Evolutionary conservation across 805 yeast species (phyloP).

Genomic region (Nakazawaea ambrosiae): DNA sequence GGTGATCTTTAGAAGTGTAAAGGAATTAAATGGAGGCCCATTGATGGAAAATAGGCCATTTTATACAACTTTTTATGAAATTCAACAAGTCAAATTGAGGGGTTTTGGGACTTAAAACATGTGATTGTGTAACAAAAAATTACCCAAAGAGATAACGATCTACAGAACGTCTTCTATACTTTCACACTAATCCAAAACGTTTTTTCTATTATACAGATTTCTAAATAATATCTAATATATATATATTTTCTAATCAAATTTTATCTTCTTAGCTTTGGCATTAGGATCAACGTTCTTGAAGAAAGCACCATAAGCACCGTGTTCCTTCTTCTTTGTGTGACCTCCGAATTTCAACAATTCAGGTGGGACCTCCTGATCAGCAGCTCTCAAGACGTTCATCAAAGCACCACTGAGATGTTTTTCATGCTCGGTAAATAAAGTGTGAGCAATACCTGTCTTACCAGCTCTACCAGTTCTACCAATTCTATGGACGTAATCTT

Average conservation of each 20-base stretch:
- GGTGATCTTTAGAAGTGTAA: too few relatives aligned
- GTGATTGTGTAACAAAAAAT: too few relatives aligned
- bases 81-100: too few relatives aligned
- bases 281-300: slow-evolving; percentile 86
- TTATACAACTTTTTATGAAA: too few relatives aligned
- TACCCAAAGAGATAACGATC: too few relatives aligned
- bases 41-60: too few relatives aligned
- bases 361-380: slow-evolving; percentile 92
- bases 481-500: slow-evolving; percentile 94
- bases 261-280: slow-evolving; percentile 83
- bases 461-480: slow-evolving; percentile 99
- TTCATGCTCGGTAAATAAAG: slow-evolving; percentile 93
- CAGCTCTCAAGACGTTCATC: slow-evolving; percentile 87
- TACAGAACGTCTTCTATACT: too few relatives aligned
- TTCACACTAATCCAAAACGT: too few relatives aligned
- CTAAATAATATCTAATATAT: too few relatives aligned
- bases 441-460: slow-evolving; percentile 88
- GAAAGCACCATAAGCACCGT: slow-evolving; percentile 97
- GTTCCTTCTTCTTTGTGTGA: slow-evolving; percentile 96
- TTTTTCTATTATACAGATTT: too few relatives aligned
- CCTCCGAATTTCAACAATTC: slow-evolving; percentile 93
- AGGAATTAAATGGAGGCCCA: too few relatives aligned
- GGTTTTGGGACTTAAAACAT: too few relatives aligned
- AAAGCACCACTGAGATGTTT: slow-evolving; percentile 94
- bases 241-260: slow-evolving; percentile 58